These are phyloP conservation scores for Chrysanthemum lavandulifolium DNA, from an alignment of 129 eudicot genomes.

Conservation along the genomic window DNA sequence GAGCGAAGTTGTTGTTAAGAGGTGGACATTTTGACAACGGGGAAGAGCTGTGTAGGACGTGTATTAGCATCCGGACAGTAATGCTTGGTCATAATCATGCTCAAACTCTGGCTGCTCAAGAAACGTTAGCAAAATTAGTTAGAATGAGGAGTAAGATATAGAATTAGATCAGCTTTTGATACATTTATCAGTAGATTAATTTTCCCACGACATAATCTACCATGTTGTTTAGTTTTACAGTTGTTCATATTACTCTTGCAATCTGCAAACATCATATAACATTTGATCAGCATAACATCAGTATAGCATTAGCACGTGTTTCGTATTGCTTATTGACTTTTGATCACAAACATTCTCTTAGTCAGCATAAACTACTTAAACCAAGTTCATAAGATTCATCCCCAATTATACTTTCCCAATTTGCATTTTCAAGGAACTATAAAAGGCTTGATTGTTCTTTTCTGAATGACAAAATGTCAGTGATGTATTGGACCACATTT, in stretches of 20 bases:
- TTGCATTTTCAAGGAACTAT: background rate
- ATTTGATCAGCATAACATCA: constrained; percentile 1
- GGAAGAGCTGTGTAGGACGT: constrained; percentile 83
- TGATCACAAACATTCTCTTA: too few species aligned
- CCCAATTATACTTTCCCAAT: constrained; percentile 5
- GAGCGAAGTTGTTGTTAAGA: constrained; percentile 74
- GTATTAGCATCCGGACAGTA: constrained; percentile 89
- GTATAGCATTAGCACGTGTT: too few species aligned
- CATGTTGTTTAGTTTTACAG: constrained; percentile 27
- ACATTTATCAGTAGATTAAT: constrained; percentile 27
- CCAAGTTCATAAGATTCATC: constrained; percentile 10
- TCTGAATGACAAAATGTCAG: constrained; percentile 16
- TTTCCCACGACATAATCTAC: constrained; percentile 39
- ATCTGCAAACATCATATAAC: constrained; percentile 13
- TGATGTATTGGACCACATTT: constrained; percentile 21
- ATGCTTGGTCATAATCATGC: constrained; percentile 92
- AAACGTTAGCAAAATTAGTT: constrained; percentile 85
- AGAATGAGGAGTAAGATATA: constrained; percentile 85
- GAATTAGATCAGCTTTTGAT: constrained; percentile 24
- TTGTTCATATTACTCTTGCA: background rate
- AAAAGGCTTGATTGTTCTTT: constrained; percentile 22
- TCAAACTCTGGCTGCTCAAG: constrained; percentile 90
- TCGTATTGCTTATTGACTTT: too few species aligned
- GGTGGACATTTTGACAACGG: constrained; percentile 87
- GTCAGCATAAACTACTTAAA: background rate